Evolutionary conservation across 441 rosid genomes (phyloP), one percentile per base, ranked within the genome.

Genomic region (Populus hybrid): DNA sequence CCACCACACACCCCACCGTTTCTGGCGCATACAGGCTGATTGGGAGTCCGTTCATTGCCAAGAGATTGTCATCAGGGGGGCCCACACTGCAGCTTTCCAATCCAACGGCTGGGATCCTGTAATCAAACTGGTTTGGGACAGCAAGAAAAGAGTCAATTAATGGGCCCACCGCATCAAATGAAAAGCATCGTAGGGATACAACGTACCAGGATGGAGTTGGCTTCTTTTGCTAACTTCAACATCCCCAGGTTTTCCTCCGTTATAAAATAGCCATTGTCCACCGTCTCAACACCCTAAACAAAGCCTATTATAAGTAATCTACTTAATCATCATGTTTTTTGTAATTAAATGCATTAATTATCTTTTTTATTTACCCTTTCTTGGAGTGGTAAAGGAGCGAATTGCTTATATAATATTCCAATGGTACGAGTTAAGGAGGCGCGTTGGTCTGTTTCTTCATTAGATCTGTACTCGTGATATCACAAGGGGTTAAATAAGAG

Each of bases 1-100:
- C 99, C 71, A 85, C 99, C 32, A 88, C 97, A 79, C 99, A 94
- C 1, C 99, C 99, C 0, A 94, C 99, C 0, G 98, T 93, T 84
- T 95, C 99, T 4, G 97, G 97, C 2, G 98, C 89, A 76, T 95
- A 95, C 28, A 91, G 73, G 81, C 92, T 88, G 73, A 95, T 91
- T 1, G 99, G 98, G 10, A 95, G 98, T 10, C 99, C 97, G 76
- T 93, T 93, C 99, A 95, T 93, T 42, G 72, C 82, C 71, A 92
- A 70, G 1, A 87, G 90, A 69, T 75, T 84, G 24, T 90, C 94
- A 2, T 82, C 83, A 0, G 90, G 88, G 0, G 89, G 90, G 2
- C 88, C 89, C n/a, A 89, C 91, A 46, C 88, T 77, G 80, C 98
- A 93, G 59, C 87, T 85, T 10, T 82, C 86, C 42, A 81, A 57